phyloP scores from a whole-genome alignment of 768 basidiomycete species.

The Suillus discolor region DNA sequence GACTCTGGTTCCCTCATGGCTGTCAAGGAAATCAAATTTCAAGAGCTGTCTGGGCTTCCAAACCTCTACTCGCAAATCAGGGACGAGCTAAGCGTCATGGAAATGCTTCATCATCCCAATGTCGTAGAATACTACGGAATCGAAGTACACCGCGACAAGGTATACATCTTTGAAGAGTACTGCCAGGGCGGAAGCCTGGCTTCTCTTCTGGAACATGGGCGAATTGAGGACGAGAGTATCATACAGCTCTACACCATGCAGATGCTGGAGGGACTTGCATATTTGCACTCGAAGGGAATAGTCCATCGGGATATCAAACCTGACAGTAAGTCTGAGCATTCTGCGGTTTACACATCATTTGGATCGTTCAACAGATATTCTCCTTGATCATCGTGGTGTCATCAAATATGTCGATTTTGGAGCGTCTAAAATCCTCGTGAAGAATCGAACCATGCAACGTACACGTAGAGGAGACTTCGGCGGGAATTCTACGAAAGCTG shows the following conservation, averaged over 20 bases:
- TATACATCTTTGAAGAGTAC: constrained; percentile 99
- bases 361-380: constrained; percentile 68
- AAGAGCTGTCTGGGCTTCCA: constrained; percentile 86
- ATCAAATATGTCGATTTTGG: constrained; percentile 99
- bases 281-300: constrained; percentile 90
- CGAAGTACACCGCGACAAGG: constrained; percentile 97
- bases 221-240: constrained; percentile 96
- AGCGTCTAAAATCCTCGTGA: constrained; percentile 93
- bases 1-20: constrained; percentile 97
- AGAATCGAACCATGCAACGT: constrained; percentile 79
- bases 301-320: constrained; percentile 98
- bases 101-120: constrained; percentile 95
- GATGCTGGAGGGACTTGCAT: constrained; percentile 92
- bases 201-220: constrained; percentile 84
- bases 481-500: constrained; percentile 31
- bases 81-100: constrained; percentile 97
- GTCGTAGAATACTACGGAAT: constrained; percentile 99
- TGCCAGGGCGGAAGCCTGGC: constrained; percentile 96
- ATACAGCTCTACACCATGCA: constrained; percentile 96
- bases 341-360: constrained; percentile 7
- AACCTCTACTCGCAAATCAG: constrained; percentile 90
- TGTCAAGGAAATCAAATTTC: constrained; percentile 98
- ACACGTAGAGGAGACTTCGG: constrained; percentile 60
- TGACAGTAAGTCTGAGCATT: constrained; percentile 71
- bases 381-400: constrained; percentile 85